Base-by-base conservation (phyloP, 2,329 filamentous ascomycete species). In the Rhinocladiella mackenziei region DNA sequence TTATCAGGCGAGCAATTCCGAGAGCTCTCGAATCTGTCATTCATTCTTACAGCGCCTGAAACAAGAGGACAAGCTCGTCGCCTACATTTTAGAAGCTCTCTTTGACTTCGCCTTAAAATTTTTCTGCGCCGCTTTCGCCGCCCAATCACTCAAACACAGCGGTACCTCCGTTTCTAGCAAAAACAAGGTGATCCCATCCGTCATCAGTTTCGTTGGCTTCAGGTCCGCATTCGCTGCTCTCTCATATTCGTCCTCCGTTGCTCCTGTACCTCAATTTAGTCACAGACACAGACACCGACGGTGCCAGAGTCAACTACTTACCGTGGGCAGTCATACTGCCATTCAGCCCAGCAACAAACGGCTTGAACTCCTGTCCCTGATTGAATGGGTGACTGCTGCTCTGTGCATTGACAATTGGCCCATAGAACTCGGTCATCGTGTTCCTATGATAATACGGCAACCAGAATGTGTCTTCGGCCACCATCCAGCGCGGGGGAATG, bases 381-480 rank as follows among this genome's bases (percentile, higher is more conserved):
- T 50, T 50, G 17, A 31, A 44, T 22, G 36, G 28, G 20, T 28
- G 34, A 4, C 10, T 29, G 19, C 20, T 9, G 17, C 49, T 48
- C 23, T 54, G 48, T 7, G 22, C 29, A 22, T 26, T 42, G 14
- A 51, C 37, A 18, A 54, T 50, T 5, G 48, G 42, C 4, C 34
- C 51, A 10, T 26, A 51, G 32, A 54, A 49, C 48, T 67, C 66
- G 6, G 59, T 64, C 23, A 63, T 62, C 7, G 58, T 64, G 36
- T 69, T 69, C 25, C 66, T 65, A 49, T 69, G 66, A 48, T 67
- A 69, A 51, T 68, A 69, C 4, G 66, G 66, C 3, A 63, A 64
- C 8, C 66, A 62, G 43, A 65, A 67, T 8, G 66, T 67, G 46
- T 69, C 58, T 57, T 25, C 19, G n/a, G 62, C 60, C 30, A 64